phyloP scores from a whole-genome alignment of 2,329 filamentous ascomycete species.

The Penicillium palitans region DNA sequence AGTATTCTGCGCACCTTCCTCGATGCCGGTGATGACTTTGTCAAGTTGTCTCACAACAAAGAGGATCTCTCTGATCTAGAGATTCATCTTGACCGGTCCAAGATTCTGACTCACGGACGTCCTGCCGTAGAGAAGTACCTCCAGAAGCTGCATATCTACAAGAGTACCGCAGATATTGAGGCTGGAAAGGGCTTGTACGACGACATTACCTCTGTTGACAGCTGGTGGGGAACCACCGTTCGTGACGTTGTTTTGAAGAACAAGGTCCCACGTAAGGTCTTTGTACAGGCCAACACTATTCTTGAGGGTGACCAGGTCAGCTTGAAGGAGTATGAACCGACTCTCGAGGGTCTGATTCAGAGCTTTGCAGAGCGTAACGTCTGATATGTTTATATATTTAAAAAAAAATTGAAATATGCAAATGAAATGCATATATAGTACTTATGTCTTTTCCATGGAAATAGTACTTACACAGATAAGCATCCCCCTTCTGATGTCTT shows the following conservation, averaged over 20 bases:
- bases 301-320: slow-evolving; percentile 68
- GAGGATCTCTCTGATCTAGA: slow-evolving; percentile 78
- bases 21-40: slow-evolving; percentile 81
- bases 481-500: neutral
- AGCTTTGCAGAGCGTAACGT: slow-evolving; percentile 68
- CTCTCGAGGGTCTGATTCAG: slow-evolving; percentile 75
- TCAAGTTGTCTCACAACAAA: slow-evolving; percentile 71
- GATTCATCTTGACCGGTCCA: slow-evolving; percentile 78
- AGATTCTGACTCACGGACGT: slow-evolving; percentile 81
- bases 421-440: neutral
- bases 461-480: neutral
- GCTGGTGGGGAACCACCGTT: slow-evolving; percentile 81
- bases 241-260: slow-evolving; percentile 62
- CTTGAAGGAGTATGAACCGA: slow-evolving; percentile 83
- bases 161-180: slow-evolving; percentile 81
- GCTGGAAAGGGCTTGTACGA: slow-evolving; percentile 78
- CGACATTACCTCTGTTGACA: slow-evolving; percentile 77
- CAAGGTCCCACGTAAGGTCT: slow-evolving; percentile 67
- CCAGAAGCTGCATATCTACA: slow-evolving; percentile 90
- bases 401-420: neutral
- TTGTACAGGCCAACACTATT: slow-evolving; percentile 89
- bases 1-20: slow-evolving; percentile 77
- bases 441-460: neutral
- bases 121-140: slow-evolving; percentile 82
- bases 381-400: slow-evolving; percentile 20